Evolutionary conservation across 2,329 filamentous ascomycete species (phyloP).

Genomic region (Phaeosphaeriaceae sp.): DNA sequence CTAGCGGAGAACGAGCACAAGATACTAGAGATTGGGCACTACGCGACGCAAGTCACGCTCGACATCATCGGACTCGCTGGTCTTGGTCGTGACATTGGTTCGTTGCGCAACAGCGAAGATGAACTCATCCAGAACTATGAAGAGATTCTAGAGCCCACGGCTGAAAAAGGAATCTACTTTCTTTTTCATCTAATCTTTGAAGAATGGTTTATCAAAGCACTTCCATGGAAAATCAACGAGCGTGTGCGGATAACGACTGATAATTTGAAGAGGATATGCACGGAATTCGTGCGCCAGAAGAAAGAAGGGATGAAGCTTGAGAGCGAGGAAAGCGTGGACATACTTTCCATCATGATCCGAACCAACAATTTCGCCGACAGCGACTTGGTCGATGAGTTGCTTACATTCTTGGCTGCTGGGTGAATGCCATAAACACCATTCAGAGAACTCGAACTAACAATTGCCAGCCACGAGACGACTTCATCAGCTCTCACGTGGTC

Average conservation of each 20-base stretch:
- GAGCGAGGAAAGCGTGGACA: slow-evolving; percentile 47
- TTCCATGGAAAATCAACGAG: slow-evolving; percentile 58
- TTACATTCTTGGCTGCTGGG: slow-evolving; percentile 65
- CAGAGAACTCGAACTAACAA: slow-evolving; percentile 5
- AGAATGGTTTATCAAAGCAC: slow-evolving; percentile 44
- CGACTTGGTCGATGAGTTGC: slow-evolving; percentile 61
- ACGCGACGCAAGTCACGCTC: slow-evolving; percentile 53
- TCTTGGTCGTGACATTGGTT: slow-evolving; percentile 53
- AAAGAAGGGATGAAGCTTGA: slow-evolving; percentile 47
- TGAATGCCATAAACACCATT: slow-evolving; percentile 35
- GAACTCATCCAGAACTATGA: slow-evolving; percentile 52
- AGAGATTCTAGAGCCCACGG: slow-evolving; percentile 54
- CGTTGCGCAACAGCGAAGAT: slow-evolving; percentile 51
- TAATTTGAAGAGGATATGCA: slow-evolving; percentile 52
- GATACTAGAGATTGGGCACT: slow-evolving; percentile 52
- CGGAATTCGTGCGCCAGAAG: slow-evolving; percentile 58
- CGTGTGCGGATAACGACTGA: slow-evolving; percentile 47
- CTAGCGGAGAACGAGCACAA: slow-evolving; percentile 52
- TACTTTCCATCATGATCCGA: slow-evolving; percentile 59
- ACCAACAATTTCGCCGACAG: slow-evolving; percentile 61
- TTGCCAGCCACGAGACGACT: slow-evolving; percentile 73
- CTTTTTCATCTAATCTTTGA: slow-evolving; percentile 49
- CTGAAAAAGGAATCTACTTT: slow-evolving; percentile 57
- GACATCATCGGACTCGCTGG: slow-evolving; percentile 57
- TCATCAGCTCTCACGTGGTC: slow-evolving; percentile 79